A percentile compares a stretch with the other conserved stretches of the same genome.
Evolutionary conservation across 257 asterid species (phyloP).

Genomic region (Solanum bulbocastanum): DNA sequence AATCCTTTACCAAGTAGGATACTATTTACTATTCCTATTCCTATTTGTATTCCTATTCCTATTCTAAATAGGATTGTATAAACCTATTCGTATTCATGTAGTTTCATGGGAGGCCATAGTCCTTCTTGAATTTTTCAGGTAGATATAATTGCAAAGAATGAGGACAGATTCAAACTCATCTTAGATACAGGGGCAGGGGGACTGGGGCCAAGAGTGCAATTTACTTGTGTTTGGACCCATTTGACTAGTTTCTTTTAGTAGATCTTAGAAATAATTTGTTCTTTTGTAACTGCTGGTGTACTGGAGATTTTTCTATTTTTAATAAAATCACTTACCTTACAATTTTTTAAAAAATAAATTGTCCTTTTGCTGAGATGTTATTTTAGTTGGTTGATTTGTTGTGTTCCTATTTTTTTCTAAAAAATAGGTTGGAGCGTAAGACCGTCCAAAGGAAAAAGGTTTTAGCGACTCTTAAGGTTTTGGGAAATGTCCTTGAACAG

Average conservation of each 20-base stretch:
- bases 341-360: neutral
- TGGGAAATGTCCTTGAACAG: constrained; percentile 78
- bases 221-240: neutral
- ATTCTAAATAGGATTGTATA: too few species aligned
- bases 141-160: neutral
- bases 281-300: neutral
- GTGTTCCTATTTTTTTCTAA: constrained; percentile 5
- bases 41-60: too few species aligned
- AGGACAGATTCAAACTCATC: neutral
- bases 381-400: neutral
- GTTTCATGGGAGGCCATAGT: neutral
- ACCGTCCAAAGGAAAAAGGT: constrained; percentile 75
- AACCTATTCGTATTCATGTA: neutral
- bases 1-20: too few species aligned
- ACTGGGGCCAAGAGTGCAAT: neutral
- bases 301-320: neutral
- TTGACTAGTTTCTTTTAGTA: neutral
- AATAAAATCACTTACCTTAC: neutral
- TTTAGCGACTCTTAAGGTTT: constrained; percentile 84
- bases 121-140: neutral
- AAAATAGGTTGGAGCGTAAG: constrained; percentile 77
- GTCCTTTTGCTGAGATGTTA: neutral
- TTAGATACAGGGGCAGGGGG: neutral
- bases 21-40: too few species aligned
- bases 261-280: neutral